Evolutionary conservation across 1,284 basidiomycete species (phyloP).

Genomic region (Trichosporon inkin): DNA sequence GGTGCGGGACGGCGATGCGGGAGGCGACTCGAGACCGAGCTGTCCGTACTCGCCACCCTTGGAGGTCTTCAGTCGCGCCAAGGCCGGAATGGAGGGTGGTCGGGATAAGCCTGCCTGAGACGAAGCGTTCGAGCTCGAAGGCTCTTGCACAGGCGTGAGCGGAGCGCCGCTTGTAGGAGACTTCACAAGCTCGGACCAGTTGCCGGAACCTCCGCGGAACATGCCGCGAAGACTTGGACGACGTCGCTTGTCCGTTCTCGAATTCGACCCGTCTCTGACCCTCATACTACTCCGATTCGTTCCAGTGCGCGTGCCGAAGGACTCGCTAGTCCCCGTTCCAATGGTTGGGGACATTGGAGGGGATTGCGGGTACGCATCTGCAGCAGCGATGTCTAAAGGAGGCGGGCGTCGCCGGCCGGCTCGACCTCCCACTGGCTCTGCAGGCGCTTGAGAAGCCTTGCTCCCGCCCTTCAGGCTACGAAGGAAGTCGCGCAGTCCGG

Average conservation of each 20-base stretch:
- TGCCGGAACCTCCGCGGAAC: slow-evolving; percentile 40
- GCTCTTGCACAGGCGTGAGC: slow-evolving; percentile 4
- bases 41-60: slow-evolving; percentile 10
- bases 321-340: neutral
- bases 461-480: slow-evolving; percentile 24
- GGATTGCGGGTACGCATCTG: slow-evolving; percentile 10
- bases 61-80: slow-evolving; percentile 15
- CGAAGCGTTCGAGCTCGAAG: neutral
- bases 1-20: slow-evolving; percentile 5
- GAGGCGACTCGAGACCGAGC: slow-evolving; percentile 14
- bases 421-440: slow-evolving; percentile 1
- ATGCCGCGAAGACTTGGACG: slow-evolving; percentile 38
- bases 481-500: slow-evolving; percentile 45
- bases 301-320: slow-evolving; percentile 3
- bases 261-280: neutral
- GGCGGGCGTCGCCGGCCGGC: slow-evolving; percentile 11
- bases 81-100: slow-evolving; percentile 15
- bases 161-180: slow-evolving; percentile 13
- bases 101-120: slow-evolving; percentile 4
- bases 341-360: slow-evolving; percentile 13
- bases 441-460: slow-evolving; percentile 1
- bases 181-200: slow-evolving; percentile 40
- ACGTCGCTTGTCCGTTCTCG: slow-evolving; percentile 18
- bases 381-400: slow-evolving; percentile 14
- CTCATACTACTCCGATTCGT: slow-evolving; percentile 9